These are phyloP conservation scores for Trichoderma atroviride DNA, from an alignment of 2,329 filamentous ascomycete genomes.

Conservation along the genomic window DNA sequence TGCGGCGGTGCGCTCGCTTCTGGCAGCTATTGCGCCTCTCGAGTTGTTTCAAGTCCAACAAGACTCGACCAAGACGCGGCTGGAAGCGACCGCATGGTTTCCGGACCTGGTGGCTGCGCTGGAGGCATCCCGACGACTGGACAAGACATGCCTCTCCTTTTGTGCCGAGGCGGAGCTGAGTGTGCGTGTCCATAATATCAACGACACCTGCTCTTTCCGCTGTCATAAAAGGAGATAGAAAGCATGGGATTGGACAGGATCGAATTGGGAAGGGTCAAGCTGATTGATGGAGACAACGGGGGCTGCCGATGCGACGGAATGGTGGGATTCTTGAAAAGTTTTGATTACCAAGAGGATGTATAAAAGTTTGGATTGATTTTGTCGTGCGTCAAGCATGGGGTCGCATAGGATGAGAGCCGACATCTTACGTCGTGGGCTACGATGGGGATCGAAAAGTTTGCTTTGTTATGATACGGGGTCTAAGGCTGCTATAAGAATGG, in stretches of 20 bases:
- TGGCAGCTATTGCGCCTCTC: slow-evolving; percentile 38
- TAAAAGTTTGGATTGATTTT: too few relatives aligned
- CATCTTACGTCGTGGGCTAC: too few relatives aligned
- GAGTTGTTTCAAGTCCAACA: slow-evolving; percentile 39
- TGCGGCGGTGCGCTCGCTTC: slow-evolving; percentile 35
- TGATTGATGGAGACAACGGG: too few relatives aligned
- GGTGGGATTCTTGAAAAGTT: not conserved
- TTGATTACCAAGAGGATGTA: not conserved
- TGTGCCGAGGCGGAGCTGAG: slow-evolving; percentile 39
- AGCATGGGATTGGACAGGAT: too few relatives aligned
- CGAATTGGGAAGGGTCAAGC: too few relatives aligned
- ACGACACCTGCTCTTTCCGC: slow-evolving; percentile 43
- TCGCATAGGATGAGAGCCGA: too few relatives aligned
- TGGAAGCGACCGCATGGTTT: slow-evolving; percentile 47
- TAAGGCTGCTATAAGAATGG: too few relatives aligned
- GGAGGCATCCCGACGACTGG: slow-evolving; percentile 29
- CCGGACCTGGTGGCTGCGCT: slow-evolving; percentile 41
- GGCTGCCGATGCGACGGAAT: too few relatives aligned
- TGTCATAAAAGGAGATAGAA: slow-evolving; percentile 25
- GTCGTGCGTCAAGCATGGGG: too few relatives aligned
- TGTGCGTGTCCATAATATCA: slow-evolving; percentile 36
- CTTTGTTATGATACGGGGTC: too few relatives aligned
- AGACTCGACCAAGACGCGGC: slow-evolving; percentile 30
- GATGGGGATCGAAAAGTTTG: too few relatives aligned
- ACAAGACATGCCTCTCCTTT: slow-evolving; percentile 38